Evolutionary conservation across 108 stramenopile genomes (phyloP), one percentile per base, ranked within the genome.

Genomic region (Discostella pseudostelligera): DNA sequence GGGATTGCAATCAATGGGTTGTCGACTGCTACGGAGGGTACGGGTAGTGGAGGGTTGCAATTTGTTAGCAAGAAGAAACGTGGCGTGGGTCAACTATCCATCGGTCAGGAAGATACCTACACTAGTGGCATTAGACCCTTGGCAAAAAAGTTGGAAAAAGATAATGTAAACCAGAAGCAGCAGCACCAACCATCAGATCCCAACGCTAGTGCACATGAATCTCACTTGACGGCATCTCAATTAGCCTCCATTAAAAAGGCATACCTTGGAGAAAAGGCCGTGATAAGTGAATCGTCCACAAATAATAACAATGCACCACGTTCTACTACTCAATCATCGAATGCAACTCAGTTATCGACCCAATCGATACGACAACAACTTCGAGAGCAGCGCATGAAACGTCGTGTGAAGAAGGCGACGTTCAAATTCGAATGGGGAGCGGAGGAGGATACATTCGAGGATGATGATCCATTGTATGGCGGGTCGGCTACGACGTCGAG

Each of bases 401-500:
- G 62, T 3, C n/a, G 55, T 20, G 67, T 69, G 45, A 83, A 92
- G 63, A 89, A 84, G 58, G 79, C 79, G 9, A 93, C 84, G 21
- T 98, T 98, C 78, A 90, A 95, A 62, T 98, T 98, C 66, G 87
- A 91, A 72, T 98, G 97, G 97, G 95, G 96, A 43, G 83, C 87
- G 39, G 76, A 76, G 16, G 97, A 98, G 39, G 97, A 98, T 67
- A 98, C 97, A 2, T 74, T 65, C 32, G 70, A 76, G n/a, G 69
- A 89, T 43, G 57, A 80, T 11, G 95, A 97, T 84, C 88, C 90
- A 9, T 73, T 97, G 24, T 97, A 97, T 73, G 60, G 59, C 24
- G 80, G 21, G 25, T 69, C 47, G 67, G 25, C 79, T 74, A 55
- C 76, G 59, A 62, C 60, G 81, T 17, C 72, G 66, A 65, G 54